A percentile compares a stretch with the other conserved stretches of the same genome.
phyloP scores from a whole-genome alignment of 768 basidiomycete genomes.

The Boletus vermiculosoides region DNA sequence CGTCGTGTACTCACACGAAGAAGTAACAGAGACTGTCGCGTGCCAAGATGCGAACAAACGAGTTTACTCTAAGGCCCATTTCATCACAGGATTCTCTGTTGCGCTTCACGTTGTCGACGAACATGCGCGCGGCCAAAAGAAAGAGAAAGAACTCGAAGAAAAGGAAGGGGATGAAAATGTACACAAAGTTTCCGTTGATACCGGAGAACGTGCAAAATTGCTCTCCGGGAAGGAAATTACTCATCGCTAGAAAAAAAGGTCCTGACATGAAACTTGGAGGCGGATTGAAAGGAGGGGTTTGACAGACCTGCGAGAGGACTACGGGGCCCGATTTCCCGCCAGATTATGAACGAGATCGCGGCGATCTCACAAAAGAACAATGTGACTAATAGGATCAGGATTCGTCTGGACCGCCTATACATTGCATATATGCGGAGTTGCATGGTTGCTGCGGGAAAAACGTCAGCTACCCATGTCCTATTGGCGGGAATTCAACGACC shows the following conservation, averaged over 20 bases:
- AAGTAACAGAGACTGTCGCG: constrained; percentile 34
- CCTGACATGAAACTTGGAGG: background rate
- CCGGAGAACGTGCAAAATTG: constrained; percentile 26
- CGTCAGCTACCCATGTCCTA: constrained; percentile 2
- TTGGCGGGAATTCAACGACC: constrained; percentile 13
- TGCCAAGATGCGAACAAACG: constrained; percentile 25
- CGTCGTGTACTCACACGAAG: constrained; percentile 24
- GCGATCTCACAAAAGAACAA: constrained; percentile 25
- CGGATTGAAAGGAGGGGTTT: background rate
- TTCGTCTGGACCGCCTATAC: constrained; percentile 27
- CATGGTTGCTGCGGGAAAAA: constrained; percentile 27
- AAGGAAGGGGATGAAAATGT: constrained; percentile 32
- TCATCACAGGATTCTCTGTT: background rate
- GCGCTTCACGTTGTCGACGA: constrained; percentile 9
- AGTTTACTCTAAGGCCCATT: constrained; percentile 8
- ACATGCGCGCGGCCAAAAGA: constrained; percentile 19
- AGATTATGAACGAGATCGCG: constrained; percentile 27
- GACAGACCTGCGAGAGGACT: constrained; percentile 24
- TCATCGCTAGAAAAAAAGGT: constrained; percentile 7
- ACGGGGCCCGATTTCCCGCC: constrained; percentile 24
- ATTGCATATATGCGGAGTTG: constrained; percentile 35
- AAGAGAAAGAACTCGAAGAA: constrained; percentile 31
- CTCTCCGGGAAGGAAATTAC: background rate
- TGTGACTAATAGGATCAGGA: constrained; percentile 18
- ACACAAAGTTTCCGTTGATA: constrained; percentile 21